These are phyloP conservation scores for Vigna reflexopilosa DNA, from an alignment of 306 rosid species.

Conservation along the genomic window DNA sequence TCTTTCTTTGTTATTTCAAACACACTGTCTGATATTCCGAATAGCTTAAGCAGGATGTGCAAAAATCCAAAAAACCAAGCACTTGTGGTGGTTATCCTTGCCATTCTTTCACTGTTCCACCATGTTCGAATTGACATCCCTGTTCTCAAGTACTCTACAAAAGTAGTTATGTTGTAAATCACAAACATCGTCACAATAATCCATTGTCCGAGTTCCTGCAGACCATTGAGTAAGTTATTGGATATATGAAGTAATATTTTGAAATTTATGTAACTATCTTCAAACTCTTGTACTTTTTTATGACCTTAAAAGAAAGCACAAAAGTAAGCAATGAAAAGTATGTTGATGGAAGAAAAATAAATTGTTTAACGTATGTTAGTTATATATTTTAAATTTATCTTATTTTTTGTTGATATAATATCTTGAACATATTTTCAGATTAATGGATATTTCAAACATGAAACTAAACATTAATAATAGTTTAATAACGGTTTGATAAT, in stretches of 20 bases:
- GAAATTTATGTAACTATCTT: not conserved
- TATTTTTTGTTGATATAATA: too few species aligned
- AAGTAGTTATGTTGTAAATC: conserved; percentile 32
- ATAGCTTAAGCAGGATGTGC: conserved; percentile 37
- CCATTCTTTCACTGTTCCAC: conserved; percentile 74
- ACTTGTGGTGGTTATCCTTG: conserved; percentile 49
- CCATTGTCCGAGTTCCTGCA: conserved; percentile 46
- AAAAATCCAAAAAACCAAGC: conserved; percentile 60
- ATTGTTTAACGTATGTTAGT: too few species aligned
- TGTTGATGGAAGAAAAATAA: too few species aligned
- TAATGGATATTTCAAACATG: fast-evolving
- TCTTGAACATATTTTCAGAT: too few species aligned
- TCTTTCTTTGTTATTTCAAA: conserved; percentile 70
- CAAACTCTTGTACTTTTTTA: not conserved
- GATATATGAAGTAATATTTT: not conserved
- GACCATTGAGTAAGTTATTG: not conserved
- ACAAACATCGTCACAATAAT: conserved; percentile 43
- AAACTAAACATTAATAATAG: fast-evolving
- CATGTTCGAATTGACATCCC: conserved; percentile 65
- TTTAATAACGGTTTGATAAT: too few species aligned
- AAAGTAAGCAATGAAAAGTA: too few species aligned
- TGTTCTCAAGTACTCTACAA: conserved; percentile 41
- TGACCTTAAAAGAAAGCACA: too few species aligned
- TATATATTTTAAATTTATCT: too few species aligned
- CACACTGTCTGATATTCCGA: conserved; percentile 51